Evolutionary conservation across 2,329 filamentous ascomycete genomes (phyloP), one percentile per base, ranked within the genome.

Genomic region (Xenoacremonium recifei): DNA sequence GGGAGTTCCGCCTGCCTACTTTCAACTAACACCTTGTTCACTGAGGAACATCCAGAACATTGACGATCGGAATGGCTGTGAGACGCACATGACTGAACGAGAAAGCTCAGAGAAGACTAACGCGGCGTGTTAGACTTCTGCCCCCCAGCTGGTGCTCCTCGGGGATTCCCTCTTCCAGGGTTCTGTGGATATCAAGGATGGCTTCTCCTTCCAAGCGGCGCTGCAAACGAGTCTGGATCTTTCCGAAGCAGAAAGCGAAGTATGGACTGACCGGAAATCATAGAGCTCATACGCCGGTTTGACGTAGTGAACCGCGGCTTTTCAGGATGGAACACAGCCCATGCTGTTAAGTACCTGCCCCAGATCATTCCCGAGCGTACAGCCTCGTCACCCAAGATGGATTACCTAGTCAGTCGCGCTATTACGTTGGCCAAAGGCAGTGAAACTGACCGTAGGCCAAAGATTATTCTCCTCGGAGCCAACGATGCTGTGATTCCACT

Each of bases 281-380:
- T n/a, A 92, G 88, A 78, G 42, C 91, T 88, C 60, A 79, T 81
- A 37, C 82, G 92, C 43, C 80, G 83, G 25, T 73, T 93, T 12
- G 93, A 97, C 67, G 81, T 97, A 35, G 71, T 97, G 56, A 96
- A 96, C 64, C 81, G 90, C 33, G 93, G 93, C 5, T 82, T 95
- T 49, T 87, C 81, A 55, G 92, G 92, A 10, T 96, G 92, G 72
- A 95, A 85, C 58, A 90, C 89, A 3, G 74, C 76, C 25, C 83
- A 95, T 63, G 85, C 83, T 10, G 65, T 95, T 44, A 70, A 79
- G 44, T 73, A 86, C 31, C 70, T 96, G 5, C 76, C 84, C 0
- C 69, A 80, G 31, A 78, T 93, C 51, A 81, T 96, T 51, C 84
- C 87, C 3, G 69, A 79, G n/a, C 80, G 82, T 1, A 71, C 76